These are phyloP conservation scores for Salix purpurea DNA, from an alignment of 345 rosid genomes.

Conservation along the genomic window DNA sequence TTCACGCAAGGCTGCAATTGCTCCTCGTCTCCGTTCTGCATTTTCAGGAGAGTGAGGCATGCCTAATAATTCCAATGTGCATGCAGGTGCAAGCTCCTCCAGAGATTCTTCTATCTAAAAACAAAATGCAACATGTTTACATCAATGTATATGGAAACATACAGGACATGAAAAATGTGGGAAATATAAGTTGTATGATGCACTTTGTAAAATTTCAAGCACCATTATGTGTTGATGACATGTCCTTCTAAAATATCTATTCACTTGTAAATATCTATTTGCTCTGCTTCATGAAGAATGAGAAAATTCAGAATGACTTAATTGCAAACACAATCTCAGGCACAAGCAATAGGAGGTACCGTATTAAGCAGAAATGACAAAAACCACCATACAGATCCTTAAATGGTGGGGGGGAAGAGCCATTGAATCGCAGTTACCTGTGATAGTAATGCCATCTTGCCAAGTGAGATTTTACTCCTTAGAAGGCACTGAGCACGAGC, in stretches of 20 bases:
- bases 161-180: background rate
- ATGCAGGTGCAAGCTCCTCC: constrained; percentile 98
- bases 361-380: background rate
- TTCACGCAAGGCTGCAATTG: constrained; percentile 86
- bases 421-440: constrained; percentile 47
- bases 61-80: constrained; percentile 89
- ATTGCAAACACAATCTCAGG: background rate
- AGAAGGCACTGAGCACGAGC: constrained; percentile 89
- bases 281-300: background rate
- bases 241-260: background rate
- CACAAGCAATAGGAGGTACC: background rate
- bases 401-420: background rate
- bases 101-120: constrained; percentile 87
- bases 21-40: constrained; percentile 78
- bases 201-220: background rate
- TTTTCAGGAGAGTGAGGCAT: constrained; percentile 77
- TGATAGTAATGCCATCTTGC: constrained; percentile 62
- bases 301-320: background rate
- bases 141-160: background rate
- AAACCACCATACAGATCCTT: background rate
- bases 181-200: background rate
- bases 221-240: background rate
- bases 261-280: background rate
- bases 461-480: constrained; percentile 75
- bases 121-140: constrained; percentile 3